Conservation (phyloP, 306 rosid species). For the Ormosia semicastrata region DNA sequence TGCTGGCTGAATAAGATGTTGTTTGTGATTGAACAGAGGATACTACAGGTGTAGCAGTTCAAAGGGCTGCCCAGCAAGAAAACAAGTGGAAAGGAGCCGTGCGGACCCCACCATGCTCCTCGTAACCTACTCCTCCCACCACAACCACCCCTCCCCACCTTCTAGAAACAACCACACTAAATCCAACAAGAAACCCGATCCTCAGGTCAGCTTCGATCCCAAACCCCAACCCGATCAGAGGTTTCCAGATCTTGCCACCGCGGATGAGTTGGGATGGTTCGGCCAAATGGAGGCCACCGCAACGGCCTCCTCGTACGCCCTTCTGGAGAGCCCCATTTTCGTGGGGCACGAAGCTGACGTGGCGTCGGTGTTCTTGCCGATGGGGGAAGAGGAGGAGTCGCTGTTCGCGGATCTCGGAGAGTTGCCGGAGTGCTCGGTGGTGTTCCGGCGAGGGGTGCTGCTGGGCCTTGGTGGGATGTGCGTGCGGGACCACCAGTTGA, state of each 20-base stretch:
- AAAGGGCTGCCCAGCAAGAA: slow-evolving; percentile 94
- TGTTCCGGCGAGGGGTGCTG: slow-evolving; percentile 40
- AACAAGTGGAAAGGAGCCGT: slow-evolving; percentile 88
- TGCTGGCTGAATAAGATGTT: background rate
- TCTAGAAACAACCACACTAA: slow-evolving; percentile 48
- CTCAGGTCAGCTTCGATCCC: background rate
- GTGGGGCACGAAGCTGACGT: slow-evolving; percentile 33
- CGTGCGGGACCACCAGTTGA: slow-evolving; percentile 55
- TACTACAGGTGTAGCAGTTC: slow-evolving; percentile 90
- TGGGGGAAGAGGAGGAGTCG: slow-evolving; percentile 86
- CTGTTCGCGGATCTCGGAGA: slow-evolving; percentile 89
- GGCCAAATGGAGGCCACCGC: slow-evolving; percentile 56
- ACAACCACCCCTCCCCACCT: slow-evolving; percentile 83
- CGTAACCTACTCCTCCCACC: slow-evolving; percentile 81
- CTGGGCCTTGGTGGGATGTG: slow-evolving; percentile 1
- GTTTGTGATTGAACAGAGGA: slow-evolving; percentile 50
- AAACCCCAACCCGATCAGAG: slow-evolving; percentile 31
- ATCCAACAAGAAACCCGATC: slow-evolving; percentile 25
- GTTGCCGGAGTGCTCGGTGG: slow-evolving; percentile 79
- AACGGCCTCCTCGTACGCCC: slow-evolving; percentile 51
- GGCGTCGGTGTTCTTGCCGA: slow-evolving; percentile 57
- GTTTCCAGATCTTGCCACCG: slow-evolving; percentile 37
- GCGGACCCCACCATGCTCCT: slow-evolving; percentile 83
- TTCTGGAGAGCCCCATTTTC: slow-evolving; percentile 62
- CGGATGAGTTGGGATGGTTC: slow-evolving; percentile 69